Evolutionary conservation across 345 rosid genomes (phyloP), one percentile per base, ranked within the genome.

Genomic region (Physaria fendleri): DNA sequence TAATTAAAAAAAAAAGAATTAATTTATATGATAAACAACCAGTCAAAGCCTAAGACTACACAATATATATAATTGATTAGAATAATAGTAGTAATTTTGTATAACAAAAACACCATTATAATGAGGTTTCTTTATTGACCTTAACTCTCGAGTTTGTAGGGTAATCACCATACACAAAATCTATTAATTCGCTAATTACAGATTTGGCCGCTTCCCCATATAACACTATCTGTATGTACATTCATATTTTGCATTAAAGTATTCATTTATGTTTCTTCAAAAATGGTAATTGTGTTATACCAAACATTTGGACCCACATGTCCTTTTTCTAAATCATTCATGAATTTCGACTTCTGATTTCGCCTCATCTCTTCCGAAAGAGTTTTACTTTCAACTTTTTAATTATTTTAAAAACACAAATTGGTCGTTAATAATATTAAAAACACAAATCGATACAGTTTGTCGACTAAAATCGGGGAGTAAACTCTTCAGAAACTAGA

Each of bases 61-160:
- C 3, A 1, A 8, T 45, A 1, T 24, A 2, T 18, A 8, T 23
- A 23, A 17, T 16, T 34, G 5, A 16, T 43, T 33, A 12, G 24
- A 24, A 8, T 45, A 32, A 27, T 23, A 5, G 34, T 2, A 24
- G 55, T 43, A 54, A 54, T n/a, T 0, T 42, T 18, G 30, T 54
- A 2, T 33, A 24, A 34, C 46, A 34, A 16, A 45, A 56, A 56
- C 46, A 22, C 4, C 11, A 28, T 54, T 44, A 32, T 9, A 55
- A 44, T 35, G 33, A 65, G 69, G 56, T 56, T 56, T 56, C 71
- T 46, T 66, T 58, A 47, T 66, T 66, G 71, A 58, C 65, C 51
- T 48, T 57, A 66, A 66, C 5, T 29, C 59, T 14, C 51, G 37
- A 66, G 44, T 50, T 51, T 59, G 72, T 68, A 32, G 46, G 66